Evolutionary conservation across 1,284 basidiomycete species (phyloP), one percentile per base, ranked within the genome.

Genomic region (Calocybe gambosa): DNA sequence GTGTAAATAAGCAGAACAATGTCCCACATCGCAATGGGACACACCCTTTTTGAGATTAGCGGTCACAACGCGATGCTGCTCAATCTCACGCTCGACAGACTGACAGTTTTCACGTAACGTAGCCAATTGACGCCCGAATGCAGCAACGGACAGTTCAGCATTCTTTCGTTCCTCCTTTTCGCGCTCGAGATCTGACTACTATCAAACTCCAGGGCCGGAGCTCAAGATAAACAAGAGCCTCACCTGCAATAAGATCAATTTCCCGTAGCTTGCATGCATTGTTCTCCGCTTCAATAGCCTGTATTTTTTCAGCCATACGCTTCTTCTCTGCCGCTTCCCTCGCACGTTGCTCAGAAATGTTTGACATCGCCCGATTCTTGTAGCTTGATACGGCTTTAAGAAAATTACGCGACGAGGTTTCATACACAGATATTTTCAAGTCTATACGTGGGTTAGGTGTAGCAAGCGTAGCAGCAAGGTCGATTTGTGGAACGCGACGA

Each of bases 131-230:
- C 84, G 74, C 51, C 79, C 79, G 46, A 85, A 74, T 0, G 71
- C 68, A 6, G 78, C 69, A 1, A 84, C 72, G 0, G 77, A 73
- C 1, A 78, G 62, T 55, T 89, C 85, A 0, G 78, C 74, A 43
- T 85, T 82, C 52, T 81, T 82, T 39, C 75, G 67, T 58, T 89
- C 86, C 45, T 80, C 78, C 50, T 80, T 77, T 58, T 89, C 86
- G 47, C 70, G 69, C 55, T 80, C 81, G 34, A 89, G 62, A 10
- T 77, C 86, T 87, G 56, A 18, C n/a, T n/a, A 36, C 18, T 38
- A 9, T 25, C 47, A 8, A 37, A 12, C 45, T 41, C 31, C 20
- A 34, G 13, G 10, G 12, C 13, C 13, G 15, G 25, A 18, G 20
- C 15, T 10, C 21, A 9, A 19, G 18, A 12, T 45, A 16, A 35